Percentiles rank a stretch among this genome's conserved stretches.
Conservation (phyloP, 345 rosid genomes). For the Bruguiera gymnorhiza region DNA sequence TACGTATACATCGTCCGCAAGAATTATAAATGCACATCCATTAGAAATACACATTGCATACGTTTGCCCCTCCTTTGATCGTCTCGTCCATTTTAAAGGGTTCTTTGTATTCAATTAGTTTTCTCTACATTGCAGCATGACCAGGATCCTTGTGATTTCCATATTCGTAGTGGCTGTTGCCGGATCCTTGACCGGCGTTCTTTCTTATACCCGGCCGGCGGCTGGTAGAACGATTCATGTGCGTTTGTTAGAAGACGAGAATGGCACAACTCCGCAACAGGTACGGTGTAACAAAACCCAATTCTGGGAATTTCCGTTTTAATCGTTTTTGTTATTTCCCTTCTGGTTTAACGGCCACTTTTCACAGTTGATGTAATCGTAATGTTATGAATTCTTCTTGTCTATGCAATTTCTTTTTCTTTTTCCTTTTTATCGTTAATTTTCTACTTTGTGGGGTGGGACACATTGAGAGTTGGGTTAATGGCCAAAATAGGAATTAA, state of each 20-base stretch:
- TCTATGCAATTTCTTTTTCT: too few species aligned
- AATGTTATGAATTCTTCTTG: too few species aligned
- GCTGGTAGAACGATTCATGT: slow-evolving; percentile 1
- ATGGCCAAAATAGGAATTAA: too few species aligned
- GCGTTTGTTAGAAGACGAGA: background rate
- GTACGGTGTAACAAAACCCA: slow-evolving; percentile 21
- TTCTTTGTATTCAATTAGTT: background rate
- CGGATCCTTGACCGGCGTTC: background rate
- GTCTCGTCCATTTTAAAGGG: background rate
- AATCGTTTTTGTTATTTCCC: background rate
- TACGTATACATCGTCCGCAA: too few species aligned
- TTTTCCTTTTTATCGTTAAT: too few species aligned
- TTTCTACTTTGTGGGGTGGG: too few species aligned
- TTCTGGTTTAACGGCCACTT: background rate
- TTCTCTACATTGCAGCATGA: background rate
- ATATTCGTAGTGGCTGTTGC: background rate
- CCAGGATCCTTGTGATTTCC: background rate
- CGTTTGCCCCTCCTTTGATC: too few species aligned
- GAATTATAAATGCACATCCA: too few species aligned
- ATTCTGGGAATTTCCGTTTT: background rate
- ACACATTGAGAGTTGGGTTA: too few species aligned
- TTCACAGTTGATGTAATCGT: background rate
- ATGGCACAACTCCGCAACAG: slow-evolving; percentile 51
- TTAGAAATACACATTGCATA: too few species aligned
- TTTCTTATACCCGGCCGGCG: slow-evolving; percentile 9